These are phyloP conservation scores for Boletales sp. DNA, from an alignment of 768 basidiomycete species.

Conservation along the genomic window DNA sequence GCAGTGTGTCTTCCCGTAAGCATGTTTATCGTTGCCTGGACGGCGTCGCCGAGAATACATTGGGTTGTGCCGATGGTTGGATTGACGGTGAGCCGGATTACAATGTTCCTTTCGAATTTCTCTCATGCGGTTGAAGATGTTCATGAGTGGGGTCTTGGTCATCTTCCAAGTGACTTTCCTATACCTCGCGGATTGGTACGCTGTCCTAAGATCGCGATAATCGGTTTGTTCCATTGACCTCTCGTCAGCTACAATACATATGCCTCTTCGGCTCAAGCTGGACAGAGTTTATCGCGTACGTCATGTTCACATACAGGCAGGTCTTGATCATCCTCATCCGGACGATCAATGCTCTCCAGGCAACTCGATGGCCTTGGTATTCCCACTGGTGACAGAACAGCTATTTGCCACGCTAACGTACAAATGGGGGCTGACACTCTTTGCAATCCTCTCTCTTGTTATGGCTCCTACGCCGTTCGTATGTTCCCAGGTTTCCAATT, in stretches of 20 bases:
- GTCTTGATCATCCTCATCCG: no score
- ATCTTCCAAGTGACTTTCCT: conserved; percentile 45
- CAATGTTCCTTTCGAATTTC: neutral
- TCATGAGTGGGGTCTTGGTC: conserved; percentile 37
- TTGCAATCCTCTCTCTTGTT: conserved; percentile 37
- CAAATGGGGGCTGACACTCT: conserved; percentile 46
- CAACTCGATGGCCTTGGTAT: conserved; percentile 39
- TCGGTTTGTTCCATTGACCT: neutral
- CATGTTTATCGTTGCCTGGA: conserved; percentile 73
- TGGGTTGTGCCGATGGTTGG: conserved; percentile 48
- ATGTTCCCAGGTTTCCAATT: conserved; percentile 7
- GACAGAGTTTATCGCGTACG: conserved; percentile 45
- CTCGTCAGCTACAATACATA: conserved; percentile 38
- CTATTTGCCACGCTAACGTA: conserved; percentile 47
- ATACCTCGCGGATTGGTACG: conserved; percentile 51
- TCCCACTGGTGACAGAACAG: conserved; percentile 47
- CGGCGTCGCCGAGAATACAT: conserved; percentile 48
- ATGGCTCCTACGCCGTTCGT: conserved; percentile 46
- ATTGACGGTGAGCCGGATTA: conserved; percentile 15
- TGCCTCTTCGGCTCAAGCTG: conserved; percentile 54
- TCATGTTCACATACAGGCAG: no score
- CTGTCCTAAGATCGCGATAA: no score
- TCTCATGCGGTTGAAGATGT: conserved; percentile 29
- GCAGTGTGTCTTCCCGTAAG: conserved; percentile 50
- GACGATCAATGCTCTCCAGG: conserved; percentile 20